Evolutionary conservation across 2,329 filamentous ascomycete genomes (phyloP), one percentile per base, ranked within the genome.

Genomic region (Neofusicoccum umdonicola): DNA sequence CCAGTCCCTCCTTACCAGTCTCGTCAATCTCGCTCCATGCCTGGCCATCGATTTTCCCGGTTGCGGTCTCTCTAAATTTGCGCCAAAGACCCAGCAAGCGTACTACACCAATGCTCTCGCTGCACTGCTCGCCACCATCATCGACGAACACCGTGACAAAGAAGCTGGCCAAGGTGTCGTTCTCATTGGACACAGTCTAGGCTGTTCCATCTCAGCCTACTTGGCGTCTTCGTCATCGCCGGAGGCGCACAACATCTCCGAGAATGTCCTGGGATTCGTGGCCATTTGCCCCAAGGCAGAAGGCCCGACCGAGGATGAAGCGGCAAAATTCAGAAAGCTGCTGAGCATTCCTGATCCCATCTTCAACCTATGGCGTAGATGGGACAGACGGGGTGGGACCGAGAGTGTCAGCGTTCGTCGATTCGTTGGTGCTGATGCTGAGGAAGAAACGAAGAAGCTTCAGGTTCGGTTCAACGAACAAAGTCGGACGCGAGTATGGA

Each of bases 31-130:
- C 56, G 92, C 91, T 12, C 89, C 93, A 54, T 96, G 93, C 74
- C 83, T 96, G 44, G 91, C 92, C 3, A 88, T 98, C 67, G 95
- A 99, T 74, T 83, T 97, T 3, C 94, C 95, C 1, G 95, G 95
- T 44, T 96, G 93, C 71, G 95, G 95, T 35, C 81, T 89, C 22
- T 97, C 94, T 2, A 80, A 84, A 8, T 96, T 94, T 76, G 81
- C 84, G 15, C 89, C 90, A 19, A 86, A 81, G 15, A 77, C 83
- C 22, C 93, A 91, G 88, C 84, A 87, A 48, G 92, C 94, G 7
- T 99, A 98, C 75, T 89, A 87, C 0, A 87, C 89, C 0, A 86
- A 92, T 45, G 88, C 90, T 1, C 81, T 98, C 27, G 87, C 86
- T 3, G 89, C 92, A 69, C 81, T 99, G 11, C 81, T 97, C 13